Percentiles rank a stretch among this genome's conserved stretches.
Evolutionary conservation across 2,329 filamentous ascomycete genomes (phyloP).

Genomic region (Neonectria sp.): DNA sequence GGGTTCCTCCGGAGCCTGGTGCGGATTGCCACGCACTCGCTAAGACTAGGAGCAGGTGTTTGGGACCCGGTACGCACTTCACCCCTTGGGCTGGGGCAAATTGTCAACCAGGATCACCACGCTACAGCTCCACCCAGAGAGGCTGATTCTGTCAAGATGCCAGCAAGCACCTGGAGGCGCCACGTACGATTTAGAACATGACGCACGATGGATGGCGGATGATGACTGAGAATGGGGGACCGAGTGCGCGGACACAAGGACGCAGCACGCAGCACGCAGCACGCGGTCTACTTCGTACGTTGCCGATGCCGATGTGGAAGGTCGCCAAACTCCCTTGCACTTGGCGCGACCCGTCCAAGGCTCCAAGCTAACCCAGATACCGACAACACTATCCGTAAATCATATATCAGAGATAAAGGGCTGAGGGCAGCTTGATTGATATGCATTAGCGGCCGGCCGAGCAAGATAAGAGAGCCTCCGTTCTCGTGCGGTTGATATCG

Average conservation of each 20-base stretch:
- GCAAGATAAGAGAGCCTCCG: slow-evolving; percentile 23
- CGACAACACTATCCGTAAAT: background rate
- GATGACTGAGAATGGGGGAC: slow-evolving; percentile 2
- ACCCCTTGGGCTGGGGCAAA: slow-evolving; percentile 44
- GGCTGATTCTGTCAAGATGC: slow-evolving; percentile 39
- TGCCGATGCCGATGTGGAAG: background rate
- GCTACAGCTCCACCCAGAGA: slow-evolving; percentile 39
- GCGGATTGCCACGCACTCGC: background rate
- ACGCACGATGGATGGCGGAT: slow-evolving; percentile 24
- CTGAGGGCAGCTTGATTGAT: slow-evolving; percentile 8
- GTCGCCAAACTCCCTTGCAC: background rate
- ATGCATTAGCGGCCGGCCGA: slow-evolving; percentile 21
- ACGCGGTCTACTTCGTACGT: background rate
- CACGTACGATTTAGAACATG: slow-evolving; percentile 42
- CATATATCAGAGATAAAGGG: slow-evolving; percentile 6
- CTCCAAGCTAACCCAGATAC: background rate
- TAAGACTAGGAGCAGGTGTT: slow-evolving; percentile 4
- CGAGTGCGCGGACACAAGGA: background rate
- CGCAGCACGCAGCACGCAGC: background rate
- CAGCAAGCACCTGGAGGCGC: slow-evolving; percentile 33
- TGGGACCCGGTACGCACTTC: slow-evolving; percentile 29
- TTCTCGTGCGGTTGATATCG: background rate
- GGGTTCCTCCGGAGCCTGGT: slow-evolving; percentile 7
- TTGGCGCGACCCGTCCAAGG: background rate
- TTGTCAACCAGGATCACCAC: slow-evolving; percentile 43